Base-by-base conservation (phyloP, 2,329 filamentous ascomycete species). In the Pseudogymnoascus sp. region DNA sequence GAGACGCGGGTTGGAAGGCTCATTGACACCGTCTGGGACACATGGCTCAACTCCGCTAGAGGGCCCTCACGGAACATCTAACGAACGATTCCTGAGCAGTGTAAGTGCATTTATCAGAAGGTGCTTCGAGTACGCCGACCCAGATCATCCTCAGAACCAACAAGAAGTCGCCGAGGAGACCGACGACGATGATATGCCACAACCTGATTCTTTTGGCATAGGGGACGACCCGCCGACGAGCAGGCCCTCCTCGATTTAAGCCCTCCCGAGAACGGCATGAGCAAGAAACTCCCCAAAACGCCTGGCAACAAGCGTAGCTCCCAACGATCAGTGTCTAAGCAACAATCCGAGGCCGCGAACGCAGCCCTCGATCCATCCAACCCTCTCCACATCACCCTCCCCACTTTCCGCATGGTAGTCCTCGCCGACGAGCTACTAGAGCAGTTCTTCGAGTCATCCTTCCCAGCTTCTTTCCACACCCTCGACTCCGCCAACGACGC, bases 371-470 rank as follows among this genome's bases (percentile, higher is more conserved):
- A 99, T 72, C 95, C 95, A 2, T 88, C 91, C 25, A 93, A 96
- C 66, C 95, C 95, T 5, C 83, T 99, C 0, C 90, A 97, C 73
- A 97, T 99, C 71, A 97, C 95, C 0, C 83, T 99, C 1, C 95
- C 95, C 0, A 99, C 95, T 0, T 99, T 99, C 82, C 89, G 95
- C 67, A 99, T 99, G 95, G 92, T 99, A 3, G 90, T 99, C 8
- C 85, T 99, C 6, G 95, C 95, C 45, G 95, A 99, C 71, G 95
- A 99, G 74, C 83, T 96, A 0, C 84, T 99, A 5, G 93, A 99
- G 71, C 90, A 96, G 69, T 99, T 99, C 77, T 99, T 99, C 73
- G 95, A 99, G 77, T 90, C 91, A 0, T 96, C 92, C 41, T 97
- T 97, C 77, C 91, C 93, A 0, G 87, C 90, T 60, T 96, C 92